Base-by-base conservation (phyloP, 2,329 filamentous ascomycete genomes). In the Ophiocordyceps unilateralis region DNA sequence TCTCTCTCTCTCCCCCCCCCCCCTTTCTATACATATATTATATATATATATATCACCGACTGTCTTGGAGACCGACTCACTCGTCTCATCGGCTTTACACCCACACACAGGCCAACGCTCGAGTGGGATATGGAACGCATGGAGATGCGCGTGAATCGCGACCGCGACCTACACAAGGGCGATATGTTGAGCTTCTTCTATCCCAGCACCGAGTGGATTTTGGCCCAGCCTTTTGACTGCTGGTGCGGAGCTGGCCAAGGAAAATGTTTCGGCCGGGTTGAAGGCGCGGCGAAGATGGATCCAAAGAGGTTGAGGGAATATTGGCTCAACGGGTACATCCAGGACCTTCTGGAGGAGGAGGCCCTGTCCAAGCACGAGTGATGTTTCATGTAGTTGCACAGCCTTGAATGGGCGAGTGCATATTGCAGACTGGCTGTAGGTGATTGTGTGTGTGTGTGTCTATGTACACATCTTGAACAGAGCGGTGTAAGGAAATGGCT, bases 221-320 rank as follows among this genome's bases (percentile, higher is more conserved):
- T 41, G 43, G 40, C 22, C n/a, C 30, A 44, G 36, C 40, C 40
- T 9, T 41, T 44, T 38, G 17, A 19, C 12, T 46, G 39, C 44
- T 28, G 41, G 21, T 46, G 39, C 32, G 41, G 39, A 24, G 39
- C 21, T 14, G 42, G 42, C 8, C 9, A 26, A n/a, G 37, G 23
- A 8, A 24, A 39, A 5, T 41, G 39, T 24, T 19, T 41, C 24
- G 14, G n/a, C 7, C 5, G 21, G n/a, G 37, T 45, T 4, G 15
- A 24, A 15, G 40, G 21, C 9, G 9, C 26, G 7, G 30, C 34
- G 11, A 36, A 26, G 10, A 37, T 45, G 22, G 23, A 42, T 8
- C 9, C 24, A 14, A 6, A 11, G 19, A 20, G 11, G 17, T 22
- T 40, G 7, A 8, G 15, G 4, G 6, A 21, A 12, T 40, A 24